Evolutionary conservation across 2,329 filamentous ascomycete genomes (phyloP).

Genomic region (Fusarium lateritium): DNA sequence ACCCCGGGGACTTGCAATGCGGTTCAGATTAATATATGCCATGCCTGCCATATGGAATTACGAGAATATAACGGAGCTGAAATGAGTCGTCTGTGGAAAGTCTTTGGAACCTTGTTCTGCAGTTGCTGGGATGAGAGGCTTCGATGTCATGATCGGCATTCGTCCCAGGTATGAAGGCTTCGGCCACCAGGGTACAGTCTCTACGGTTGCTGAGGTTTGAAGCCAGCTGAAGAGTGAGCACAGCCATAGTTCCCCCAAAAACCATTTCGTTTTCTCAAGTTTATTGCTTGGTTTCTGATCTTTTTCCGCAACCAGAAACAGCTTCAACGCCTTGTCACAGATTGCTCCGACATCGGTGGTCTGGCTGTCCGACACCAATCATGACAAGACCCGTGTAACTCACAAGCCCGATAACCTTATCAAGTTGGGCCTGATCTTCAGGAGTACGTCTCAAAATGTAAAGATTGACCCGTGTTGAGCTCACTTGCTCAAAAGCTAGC

Average conservation of each 20-base stretch:
- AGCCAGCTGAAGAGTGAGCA: background rate
- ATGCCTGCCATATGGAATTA: too few species aligned
- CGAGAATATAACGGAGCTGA: background rate
- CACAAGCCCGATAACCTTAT: background rate
- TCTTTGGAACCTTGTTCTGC: background rate
- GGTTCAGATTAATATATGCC: background rate
- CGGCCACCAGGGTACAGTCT: conserved; percentile 11
- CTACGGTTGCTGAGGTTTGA: conserved; percentile 2
- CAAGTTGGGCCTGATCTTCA: background rate
- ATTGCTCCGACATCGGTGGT: conserved; percentile 23
- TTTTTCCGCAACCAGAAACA: background rate
- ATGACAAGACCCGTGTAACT: conserved; percentile 6
- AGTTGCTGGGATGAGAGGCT: conserved; percentile 4
- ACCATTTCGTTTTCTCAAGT: background rate
- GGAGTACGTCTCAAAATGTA: background rate
- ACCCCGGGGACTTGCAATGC: too few species aligned
- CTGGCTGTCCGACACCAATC: background rate
- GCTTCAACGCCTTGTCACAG: background rate
- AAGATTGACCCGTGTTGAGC: conserved; percentile 1
- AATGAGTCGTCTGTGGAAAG: background rate
- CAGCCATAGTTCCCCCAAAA: background rate
- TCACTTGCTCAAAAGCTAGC: conserved; percentile 1
- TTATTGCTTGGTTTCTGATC: background rate
- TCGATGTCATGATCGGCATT: conserved; percentile 29
- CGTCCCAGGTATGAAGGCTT: conserved; percentile 33